Evolutionary conservation across 2,329 filamentous ascomycete genomes (phyloP), one percentile per base, ranked within the genome.

Genomic region (Botrytis elliptica): DNA sequence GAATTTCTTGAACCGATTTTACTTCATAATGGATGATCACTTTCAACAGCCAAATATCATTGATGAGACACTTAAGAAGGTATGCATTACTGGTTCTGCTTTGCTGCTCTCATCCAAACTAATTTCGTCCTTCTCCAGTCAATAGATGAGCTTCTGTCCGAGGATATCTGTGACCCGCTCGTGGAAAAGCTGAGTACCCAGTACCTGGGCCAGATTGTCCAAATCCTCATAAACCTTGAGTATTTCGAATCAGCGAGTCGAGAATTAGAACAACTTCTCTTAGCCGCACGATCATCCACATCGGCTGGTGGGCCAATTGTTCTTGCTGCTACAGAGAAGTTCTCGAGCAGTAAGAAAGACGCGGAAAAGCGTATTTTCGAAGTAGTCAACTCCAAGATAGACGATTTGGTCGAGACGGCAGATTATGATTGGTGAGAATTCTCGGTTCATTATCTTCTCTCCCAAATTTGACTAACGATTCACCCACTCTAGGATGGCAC

Each of bases 301-400:
- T 93, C 92, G 1, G 92, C 92, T 2, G 93, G 93, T 4, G 94
- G 93, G 0, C 92, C 94, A 0, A 89, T 98, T 72, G 89, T 90
- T 6, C 86, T 98, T 8, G 88, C 88, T 40, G 96, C 97, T 0
- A 98, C 96, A 0, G 92, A 94, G 77, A 89, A 93, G 74, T 99
- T 99, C 82, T 88, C 90, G 59, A 91, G 88, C 79, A 95, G 97
- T 81, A 98, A 98, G 84, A 98, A 98, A 84, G 94, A 92, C 1
- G 96, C 96, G 0, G 95, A 98, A 81, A 97, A 98, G 84, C 92
- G 97, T 49, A 98, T 99, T 74, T 99, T 99, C 80, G 97, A 99
- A 83, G 88, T 99, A 0, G 96, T 99, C 76, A 98, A 99, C 84
- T 97, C 93, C 73, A 99, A 99, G 85, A 98, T 99, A 79, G 95